Evolutionary conservation across 108 stramenopile species (phyloP), one percentile per base, ranked within the genome.

Genomic region (Bacterosira constricta): DNA sequence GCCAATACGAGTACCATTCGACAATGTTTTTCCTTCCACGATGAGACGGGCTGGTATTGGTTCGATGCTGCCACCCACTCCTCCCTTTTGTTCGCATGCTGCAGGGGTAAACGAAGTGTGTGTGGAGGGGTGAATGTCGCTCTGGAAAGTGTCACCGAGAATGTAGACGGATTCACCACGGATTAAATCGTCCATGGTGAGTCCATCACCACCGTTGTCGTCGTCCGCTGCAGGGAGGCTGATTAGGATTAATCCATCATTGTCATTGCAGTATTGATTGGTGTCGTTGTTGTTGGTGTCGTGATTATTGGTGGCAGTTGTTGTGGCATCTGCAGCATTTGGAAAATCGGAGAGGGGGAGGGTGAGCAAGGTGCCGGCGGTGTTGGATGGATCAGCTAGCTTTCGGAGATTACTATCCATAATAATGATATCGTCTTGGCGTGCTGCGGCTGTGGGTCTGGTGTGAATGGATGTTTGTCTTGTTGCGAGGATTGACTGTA

Each of bases 291-390:
- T 55, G 52, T 51, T 45, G 47, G 39, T 23, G 25, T 2, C 18
- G 55, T 21, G 23, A 23, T 44, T 44, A 11, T 1, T 56, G 23
- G 52, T 30, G 13, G 4, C n/a, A 1, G 52, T 13, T 4, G 51
- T 2, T 29, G 26, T 29, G 3, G n/a, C 29, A 30, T 1, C n/a
- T 2, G 29, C 51, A 29, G 15, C n/a, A 21, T 21, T 29, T 26
- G 73, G 55, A 38, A 79, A 79, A 38, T 79, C 77, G 17, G 77
- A 69, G 26, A 61, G 60, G 47, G 77, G 77, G 27, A 78, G 63
- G 39, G 60, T 65, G 57, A 78, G 77, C 37, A 78, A 36, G 26
- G 63, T 70, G 27, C 31, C 30, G 30, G 41, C 30, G 53, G 53
- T 34, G 32, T 57, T 71, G 64, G 56, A 35, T 37, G 67, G 54